These are phyloP conservation scores for Penicillium sp. DNA, from an alignment of 2,329 filamentous ascomycete species.

Conservation along the genomic window DNA sequence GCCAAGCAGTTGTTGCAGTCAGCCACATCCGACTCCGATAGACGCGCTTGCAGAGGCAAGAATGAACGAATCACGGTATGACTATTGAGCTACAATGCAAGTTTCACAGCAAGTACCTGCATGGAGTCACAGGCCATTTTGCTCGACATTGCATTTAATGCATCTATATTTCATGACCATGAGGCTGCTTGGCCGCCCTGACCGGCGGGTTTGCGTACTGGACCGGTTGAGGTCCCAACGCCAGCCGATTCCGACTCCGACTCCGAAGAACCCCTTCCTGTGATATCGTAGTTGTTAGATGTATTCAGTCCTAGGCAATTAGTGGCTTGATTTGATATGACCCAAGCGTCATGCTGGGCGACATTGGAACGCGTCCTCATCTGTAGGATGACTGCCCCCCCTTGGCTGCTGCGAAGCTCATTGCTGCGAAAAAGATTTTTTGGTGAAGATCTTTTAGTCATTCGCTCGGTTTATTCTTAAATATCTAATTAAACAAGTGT, in stretches of 20 bases:
- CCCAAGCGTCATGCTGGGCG: neutral
- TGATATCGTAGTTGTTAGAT: neutral
- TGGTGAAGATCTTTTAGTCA: neutral
- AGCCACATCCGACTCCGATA: constrained; percentile 15
- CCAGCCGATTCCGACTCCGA: constrained; percentile 18
- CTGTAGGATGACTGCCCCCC: neutral
- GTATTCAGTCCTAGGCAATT: neutral
- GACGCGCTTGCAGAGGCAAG: neutral
- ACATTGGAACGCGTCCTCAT: neutral
- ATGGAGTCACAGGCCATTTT: neutral
- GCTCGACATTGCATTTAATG: neutral
- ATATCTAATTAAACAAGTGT: neutral
- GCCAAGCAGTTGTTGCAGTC: constrained; percentile 3
- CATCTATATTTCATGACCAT: neutral
- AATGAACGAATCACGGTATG: constrained; percentile 12
- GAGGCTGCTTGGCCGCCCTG: neutral
- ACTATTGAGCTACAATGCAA: neutral
- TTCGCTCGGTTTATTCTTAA: no score
- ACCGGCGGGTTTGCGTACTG: neutral
- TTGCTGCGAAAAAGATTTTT: neutral
- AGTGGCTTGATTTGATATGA: neutral
- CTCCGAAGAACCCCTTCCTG: neutral
- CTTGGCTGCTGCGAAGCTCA: neutral
- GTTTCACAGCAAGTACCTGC: neutral
- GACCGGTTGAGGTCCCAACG: constrained; percentile 1